phyloP scores from a whole-genome alignment of 2,329 filamentous ascomycete species.

The Colletotrichum sp. region DNA sequence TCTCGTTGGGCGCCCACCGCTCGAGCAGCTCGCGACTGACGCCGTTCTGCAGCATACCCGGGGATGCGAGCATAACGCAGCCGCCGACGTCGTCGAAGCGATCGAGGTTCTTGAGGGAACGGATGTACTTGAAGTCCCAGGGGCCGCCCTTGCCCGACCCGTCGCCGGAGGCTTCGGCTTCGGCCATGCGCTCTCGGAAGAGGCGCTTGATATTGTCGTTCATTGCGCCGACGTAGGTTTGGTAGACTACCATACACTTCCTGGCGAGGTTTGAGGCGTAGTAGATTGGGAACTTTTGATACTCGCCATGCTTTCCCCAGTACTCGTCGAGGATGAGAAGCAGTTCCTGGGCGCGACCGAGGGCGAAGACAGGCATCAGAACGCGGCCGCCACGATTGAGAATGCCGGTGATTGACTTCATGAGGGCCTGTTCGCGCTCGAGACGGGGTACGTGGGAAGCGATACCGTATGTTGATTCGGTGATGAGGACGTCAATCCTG shows the following conservation, averaged over 20 bases:
- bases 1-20: slow-evolving; percentile 93
- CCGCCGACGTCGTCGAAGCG: slow-evolving; percentile 94
- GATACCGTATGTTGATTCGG: slow-evolving; percentile 96
- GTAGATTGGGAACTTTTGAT: slow-evolving; percentile 92
- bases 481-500: slow-evolving; percentile 95
- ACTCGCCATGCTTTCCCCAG: slow-evolving; percentile 88
- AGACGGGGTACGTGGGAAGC: slow-evolving; percentile 89
- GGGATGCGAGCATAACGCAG: slow-evolving; percentile 96
- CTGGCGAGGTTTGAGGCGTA: slow-evolving; percentile 94
- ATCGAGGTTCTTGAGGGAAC: slow-evolving; percentile 89
- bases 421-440: slow-evolving; percentile 89
- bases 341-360: slow-evolving; percentile 92
- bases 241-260: slow-evolving; percentile 98
- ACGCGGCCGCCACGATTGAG: slow-evolving; percentile 91
- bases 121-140: slow-evolving; percentile 96
- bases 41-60: slow-evolving; percentile 97
- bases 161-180: slow-evolving; percentile 82
- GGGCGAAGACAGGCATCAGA: slow-evolving; percentile 92
- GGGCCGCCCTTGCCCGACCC: slow-evolving; percentile 79
- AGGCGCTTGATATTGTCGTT: slow-evolving; percentile 98
- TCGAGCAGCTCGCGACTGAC: slow-evolving; percentile 92
- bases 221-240: slow-evolving; percentile 98
- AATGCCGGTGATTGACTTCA: slow-evolving; percentile 93
- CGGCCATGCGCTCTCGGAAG: slow-evolving; percentile 91
- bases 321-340: slow-evolving; percentile 96